Evolutionary conservation across 2,329 filamentous ascomycete genomes (phyloP).

Genomic region (Colletotrichum sp.): DNA sequence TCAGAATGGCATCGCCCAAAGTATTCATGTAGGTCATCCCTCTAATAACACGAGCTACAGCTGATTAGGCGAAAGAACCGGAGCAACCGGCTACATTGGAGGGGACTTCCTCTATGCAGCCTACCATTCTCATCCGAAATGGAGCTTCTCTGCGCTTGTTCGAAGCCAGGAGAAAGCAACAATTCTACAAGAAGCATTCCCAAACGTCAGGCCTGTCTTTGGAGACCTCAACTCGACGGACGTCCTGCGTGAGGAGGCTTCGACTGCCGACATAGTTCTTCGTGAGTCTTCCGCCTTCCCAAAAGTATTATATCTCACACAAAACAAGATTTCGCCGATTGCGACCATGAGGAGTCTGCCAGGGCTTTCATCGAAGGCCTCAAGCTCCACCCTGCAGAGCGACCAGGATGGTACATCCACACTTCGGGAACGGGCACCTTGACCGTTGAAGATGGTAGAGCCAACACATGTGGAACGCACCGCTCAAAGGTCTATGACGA

Average conservation of each 20-base stretch:
- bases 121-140: neutral
- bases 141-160: neutral
- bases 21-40: neutral
- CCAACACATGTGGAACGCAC: neutral
- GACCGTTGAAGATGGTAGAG: neutral
- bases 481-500: neutral
- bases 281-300: rapidly evolving
- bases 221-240: rapidly evolving
- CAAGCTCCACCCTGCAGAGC: neutral
- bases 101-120: neutral
- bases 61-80: rapidly evolving
- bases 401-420: neutral
- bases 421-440: neutral
- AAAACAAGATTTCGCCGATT: neutral
- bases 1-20: neutral
- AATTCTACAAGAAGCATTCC: neutral
- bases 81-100: neutral
- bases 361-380: neutral
- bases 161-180: neutral
- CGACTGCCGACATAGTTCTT: neutral
- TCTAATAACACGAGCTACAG: rapidly evolving
- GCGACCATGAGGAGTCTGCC: neutral
- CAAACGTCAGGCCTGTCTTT: rapidly evolving
- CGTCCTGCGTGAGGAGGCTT: rapidly evolving
- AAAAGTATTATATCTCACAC: rapidly evolving